phyloP scores from a whole-genome alignment of 2,329 filamentous ascomycete species.

The Elsinoe batatas region DNA sequence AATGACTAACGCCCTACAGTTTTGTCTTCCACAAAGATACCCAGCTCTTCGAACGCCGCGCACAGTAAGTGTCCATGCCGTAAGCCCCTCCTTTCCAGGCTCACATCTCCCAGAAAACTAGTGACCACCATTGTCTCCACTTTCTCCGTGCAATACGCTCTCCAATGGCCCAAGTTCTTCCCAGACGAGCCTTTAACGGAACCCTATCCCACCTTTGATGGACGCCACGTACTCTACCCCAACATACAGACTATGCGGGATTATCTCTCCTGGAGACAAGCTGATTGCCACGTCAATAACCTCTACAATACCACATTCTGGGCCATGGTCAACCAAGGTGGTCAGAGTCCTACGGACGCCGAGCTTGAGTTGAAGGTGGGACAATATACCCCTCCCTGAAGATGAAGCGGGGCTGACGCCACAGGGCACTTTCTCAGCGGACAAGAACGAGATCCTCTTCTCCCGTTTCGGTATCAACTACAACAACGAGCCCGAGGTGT shows the following conservation, averaged over 20 bases:
- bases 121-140: slow-evolving; percentile 84
- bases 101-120: slow-evolving; percentile 56
- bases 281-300: slow-evolving; percentile 97
- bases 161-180: slow-evolving; percentile 70
- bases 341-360: slow-evolving; percentile 65
- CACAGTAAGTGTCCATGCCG: slow-evolving; percentile 46
- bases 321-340: slow-evolving; percentile 70
- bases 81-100: neutral
- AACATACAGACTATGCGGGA: slow-evolving; percentile 72
- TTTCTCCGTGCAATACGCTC: slow-evolving; percentile 84
- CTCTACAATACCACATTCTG: slow-evolving; percentile 97
- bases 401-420: too few relatives aligned
- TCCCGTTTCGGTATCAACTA: slow-evolving; percentile 87
- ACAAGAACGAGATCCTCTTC: slow-evolving; percentile 96
- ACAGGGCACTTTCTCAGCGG: slow-evolving; percentile 74
- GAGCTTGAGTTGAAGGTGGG: slow-evolving; percentile 67
- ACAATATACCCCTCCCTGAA: too few relatives aligned
- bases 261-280: slow-evolving; percentile 95
- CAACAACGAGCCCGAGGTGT: slow-evolving; percentile 90
- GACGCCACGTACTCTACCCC: slow-evolving; percentile 82
- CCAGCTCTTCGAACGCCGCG: slow-evolving; percentile 73
- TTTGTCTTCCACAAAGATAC: slow-evolving; percentile 79
- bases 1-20: too few relatives aligned
- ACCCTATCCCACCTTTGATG: slow-evolving; percentile 84
- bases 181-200: slow-evolving; percentile 58